Conservation (phyloP, 768 basidiomycete genomes). For the Lyophyllum semitale region DNA sequence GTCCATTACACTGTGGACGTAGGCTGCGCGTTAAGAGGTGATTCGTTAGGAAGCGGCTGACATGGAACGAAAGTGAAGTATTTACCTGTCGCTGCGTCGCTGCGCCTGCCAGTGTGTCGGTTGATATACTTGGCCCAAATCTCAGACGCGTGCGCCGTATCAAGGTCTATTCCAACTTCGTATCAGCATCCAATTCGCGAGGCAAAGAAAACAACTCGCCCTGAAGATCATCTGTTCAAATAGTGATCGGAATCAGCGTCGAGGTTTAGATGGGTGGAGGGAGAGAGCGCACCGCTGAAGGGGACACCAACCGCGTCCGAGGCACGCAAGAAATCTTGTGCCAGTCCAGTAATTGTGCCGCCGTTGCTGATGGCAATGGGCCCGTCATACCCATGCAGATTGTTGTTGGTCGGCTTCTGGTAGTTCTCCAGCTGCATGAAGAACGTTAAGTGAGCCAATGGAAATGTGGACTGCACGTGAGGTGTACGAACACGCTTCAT, state of each 20-base stretch:
- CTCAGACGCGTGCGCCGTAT: conserved; percentile 62
- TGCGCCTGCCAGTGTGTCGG: conserved; percentile 69
- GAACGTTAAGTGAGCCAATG: neutral
- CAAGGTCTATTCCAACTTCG: conserved; percentile 41
- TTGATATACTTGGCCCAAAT: conserved; percentile 82
- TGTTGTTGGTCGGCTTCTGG: conserved; percentile 69
- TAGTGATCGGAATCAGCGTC: neutral
- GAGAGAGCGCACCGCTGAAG: conserved; percentile 53
- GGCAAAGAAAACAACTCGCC: conserved; percentile 25
- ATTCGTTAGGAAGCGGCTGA: neutral
- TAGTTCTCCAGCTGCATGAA: conserved; percentile 70
- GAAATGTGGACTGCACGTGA: neutral
- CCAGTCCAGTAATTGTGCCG: conserved; percentile 61
- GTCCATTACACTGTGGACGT: conserved; percentile 74
- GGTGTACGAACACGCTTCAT: conserved; percentile 59
- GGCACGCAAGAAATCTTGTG: conserved; percentile 71
- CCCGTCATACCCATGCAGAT: conserved; percentile 70
- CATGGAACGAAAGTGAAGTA: neutral
- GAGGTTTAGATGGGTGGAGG: neutral
- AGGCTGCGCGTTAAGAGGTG: conserved; percentile 36
- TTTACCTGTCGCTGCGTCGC: conserved; percentile 68
- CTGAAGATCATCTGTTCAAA: conserved; percentile 60
- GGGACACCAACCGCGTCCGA: conserved; percentile 62
- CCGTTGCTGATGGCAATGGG: conserved; percentile 78
- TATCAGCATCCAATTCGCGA: neutral